A percentile compares a stretch with the other conserved stretches of the same genome.
Evolutionary conservation across 129 eudicot species (phyloP).

Genomic region (Flaveria robusta): DNA sequence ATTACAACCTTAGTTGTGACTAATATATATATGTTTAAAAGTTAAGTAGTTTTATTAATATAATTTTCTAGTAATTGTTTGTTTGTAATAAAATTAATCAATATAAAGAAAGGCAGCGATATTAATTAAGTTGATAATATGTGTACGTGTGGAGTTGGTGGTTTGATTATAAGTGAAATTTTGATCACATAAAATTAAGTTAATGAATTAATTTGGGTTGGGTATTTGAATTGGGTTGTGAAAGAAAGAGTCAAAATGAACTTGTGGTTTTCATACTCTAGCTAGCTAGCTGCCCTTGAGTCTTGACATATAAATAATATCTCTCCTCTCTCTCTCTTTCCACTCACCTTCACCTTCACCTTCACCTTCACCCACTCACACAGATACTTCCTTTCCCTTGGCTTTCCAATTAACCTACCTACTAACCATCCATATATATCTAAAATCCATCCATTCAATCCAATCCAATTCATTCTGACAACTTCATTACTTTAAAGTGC

Average conservation of each 20-base stretch:
- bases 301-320: constrained; percentile 1
- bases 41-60: too few species aligned
- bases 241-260: constrained; percentile 26
- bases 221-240: constrained; percentile 18
- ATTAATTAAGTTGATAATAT: too few species aligned
- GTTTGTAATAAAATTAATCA: background rate
- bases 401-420: constrained; percentile 21
- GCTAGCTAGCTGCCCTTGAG: too few species aligned
- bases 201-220: background rate
- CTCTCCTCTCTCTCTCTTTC: constrained; percentile 33
- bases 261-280: constrained; percentile 20
- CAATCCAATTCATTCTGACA: background rate
- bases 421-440: constrained; percentile 19
- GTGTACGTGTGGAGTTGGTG: too few species aligned
- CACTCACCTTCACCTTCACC: constrained; percentile 44
- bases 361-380: constrained; percentile 43
- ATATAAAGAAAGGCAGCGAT: too few species aligned
- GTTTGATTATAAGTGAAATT: too few species aligned
- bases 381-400: constrained; percentile 1
- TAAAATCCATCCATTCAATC: constrained; percentile 18
- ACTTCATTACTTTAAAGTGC: constrained; percentile 14
- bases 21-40: too few species aligned
- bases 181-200: background rate
- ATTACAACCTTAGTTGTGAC: too few species aligned
- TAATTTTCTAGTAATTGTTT: too few species aligned